Percentiles rank a stretch among this genome's conserved stretches.
These are phyloP conservation scores for Leishmania aethiopica DNA, from an alignment of 208 protist species.

Conservation along the genomic window DNA sequence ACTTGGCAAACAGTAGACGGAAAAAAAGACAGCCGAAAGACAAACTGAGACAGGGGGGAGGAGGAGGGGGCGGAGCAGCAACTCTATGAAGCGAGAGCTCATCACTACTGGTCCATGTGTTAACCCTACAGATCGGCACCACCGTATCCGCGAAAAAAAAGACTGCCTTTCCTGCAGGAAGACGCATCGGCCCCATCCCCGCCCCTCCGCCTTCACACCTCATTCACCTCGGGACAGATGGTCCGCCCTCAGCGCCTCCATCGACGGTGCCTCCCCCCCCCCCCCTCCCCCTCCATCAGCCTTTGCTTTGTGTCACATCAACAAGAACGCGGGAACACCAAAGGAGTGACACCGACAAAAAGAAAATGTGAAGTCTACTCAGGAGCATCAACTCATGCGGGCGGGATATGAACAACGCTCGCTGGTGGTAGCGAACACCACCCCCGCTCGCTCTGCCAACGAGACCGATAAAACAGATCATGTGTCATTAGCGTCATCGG, in stretches of 20 bases:
- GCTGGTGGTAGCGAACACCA: neutral
- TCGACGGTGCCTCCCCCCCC: too few species aligned
- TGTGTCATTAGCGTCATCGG: neutral
- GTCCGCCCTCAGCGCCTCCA: neutral
- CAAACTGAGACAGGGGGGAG: neutral
- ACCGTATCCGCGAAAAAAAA: neutral
- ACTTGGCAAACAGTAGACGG: neutral
- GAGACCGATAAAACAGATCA: neutral
- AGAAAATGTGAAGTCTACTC: neutral
- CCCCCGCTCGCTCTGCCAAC: neutral
- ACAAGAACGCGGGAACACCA: neutral
- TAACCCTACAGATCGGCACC: neutral
- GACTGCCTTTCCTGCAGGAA: neutral
- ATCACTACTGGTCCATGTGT: neutral
- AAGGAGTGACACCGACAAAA: neutral
- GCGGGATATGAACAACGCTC: neutral
- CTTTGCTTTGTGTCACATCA: neutral
- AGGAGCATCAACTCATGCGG: neutral
- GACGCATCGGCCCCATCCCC: neutral
- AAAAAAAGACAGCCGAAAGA: constrained; percentile 6
- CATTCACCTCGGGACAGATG: neutral
- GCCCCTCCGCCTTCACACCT: neutral
- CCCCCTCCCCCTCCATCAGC: neutral
- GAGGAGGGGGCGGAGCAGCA: neutral
- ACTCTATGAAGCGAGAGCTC: neutral